Evolutionary conservation across 2,329 filamentous ascomycete species (phyloP).

Genomic region (Ceratocystis alfenasii): DNA sequence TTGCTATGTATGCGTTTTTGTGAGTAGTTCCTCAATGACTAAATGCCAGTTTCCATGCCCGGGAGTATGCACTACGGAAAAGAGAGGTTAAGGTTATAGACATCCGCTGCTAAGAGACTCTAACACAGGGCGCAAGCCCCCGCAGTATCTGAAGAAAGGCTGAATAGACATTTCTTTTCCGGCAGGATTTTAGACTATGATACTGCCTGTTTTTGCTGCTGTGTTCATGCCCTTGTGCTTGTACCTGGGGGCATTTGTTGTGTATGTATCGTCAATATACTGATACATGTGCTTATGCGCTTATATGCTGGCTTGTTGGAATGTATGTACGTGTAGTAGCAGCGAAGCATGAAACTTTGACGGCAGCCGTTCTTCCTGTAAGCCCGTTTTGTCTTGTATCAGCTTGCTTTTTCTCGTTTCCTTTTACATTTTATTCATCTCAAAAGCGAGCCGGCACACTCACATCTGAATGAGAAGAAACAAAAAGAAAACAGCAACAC

Average conservation of each 20-base stretch:
- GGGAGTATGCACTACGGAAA: too few relatives aligned
- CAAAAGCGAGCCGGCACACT: not conserved
- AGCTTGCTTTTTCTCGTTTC: not conserved
- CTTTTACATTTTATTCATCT: not conserved
- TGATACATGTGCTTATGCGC: not conserved
- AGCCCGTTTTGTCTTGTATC: not conserved
- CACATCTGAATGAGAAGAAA: not conserved
- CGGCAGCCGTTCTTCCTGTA: not conserved
- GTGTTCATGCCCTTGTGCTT: not conserved
- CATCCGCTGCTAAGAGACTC: not conserved
- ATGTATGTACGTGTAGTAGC: not conserved
- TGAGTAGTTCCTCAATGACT: too few relatives aligned
- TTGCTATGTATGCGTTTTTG: too few relatives aligned
- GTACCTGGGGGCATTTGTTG: not conserved
- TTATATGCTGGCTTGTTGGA: too few relatives aligned
- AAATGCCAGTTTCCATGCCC: too few relatives aligned
- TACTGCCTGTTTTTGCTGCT: too few relatives aligned
- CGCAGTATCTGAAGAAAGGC: not conserved
- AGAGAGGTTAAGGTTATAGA: not conserved
- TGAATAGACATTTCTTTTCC: not conserved
- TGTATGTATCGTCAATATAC: not conserved
- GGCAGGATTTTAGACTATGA: not conserved
- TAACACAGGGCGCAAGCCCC: not conserved
- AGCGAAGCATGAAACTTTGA: not conserved
- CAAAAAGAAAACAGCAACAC: not conserved